Evolutionary conservation across 2,329 filamentous ascomycete species (phyloP).

Genomic region (Fusarium caatingaense): DNA sequence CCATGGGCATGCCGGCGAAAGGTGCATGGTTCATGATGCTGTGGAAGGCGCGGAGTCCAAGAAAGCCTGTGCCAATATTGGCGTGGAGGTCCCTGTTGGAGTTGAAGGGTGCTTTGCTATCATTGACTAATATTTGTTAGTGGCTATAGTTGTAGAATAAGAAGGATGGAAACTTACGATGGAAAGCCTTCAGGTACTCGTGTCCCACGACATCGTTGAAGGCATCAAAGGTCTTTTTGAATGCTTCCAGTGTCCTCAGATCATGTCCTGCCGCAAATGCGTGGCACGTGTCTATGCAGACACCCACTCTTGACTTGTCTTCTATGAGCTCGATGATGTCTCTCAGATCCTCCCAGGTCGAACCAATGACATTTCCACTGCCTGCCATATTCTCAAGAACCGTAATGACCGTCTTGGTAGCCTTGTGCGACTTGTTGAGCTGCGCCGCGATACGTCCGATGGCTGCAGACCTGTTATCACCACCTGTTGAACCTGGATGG

Average conservation of each 20-base stretch:
- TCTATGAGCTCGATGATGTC: slow-evolving; percentile 85
- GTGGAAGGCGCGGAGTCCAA: slow-evolving; percentile 91
- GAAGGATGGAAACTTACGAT: slow-evolving; percentile 57
- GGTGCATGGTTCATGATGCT: slow-evolving; percentile 85
- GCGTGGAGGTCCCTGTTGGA: slow-evolving; percentile 91
- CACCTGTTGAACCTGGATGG: slow-evolving; percentile 87
- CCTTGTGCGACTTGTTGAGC: slow-evolving; percentile 83
- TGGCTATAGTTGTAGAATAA: not conserved
- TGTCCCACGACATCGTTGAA: slow-evolving; percentile 84
- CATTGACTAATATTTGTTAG: slow-evolving; percentile 72
- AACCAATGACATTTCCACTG: slow-evolving; percentile 86
- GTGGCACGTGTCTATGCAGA: slow-evolving; percentile 97
- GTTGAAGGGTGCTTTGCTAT: slow-evolving; percentile 88
- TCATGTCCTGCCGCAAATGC: slow-evolving; percentile 96
- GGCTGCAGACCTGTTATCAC: slow-evolving; percentile 73
- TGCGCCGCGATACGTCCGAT: slow-evolving; percentile 82
- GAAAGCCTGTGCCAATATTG: slow-evolving; percentile 94
- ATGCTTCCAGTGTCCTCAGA: slow-evolving; percentile 78
- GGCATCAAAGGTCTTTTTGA: slow-evolving; percentile 76
- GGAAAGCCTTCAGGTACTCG: slow-evolving; percentile 84
- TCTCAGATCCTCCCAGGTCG: slow-evolving; percentile 84
- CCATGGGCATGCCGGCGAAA: slow-evolving; percentile 85
- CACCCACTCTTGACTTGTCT: slow-evolving; percentile 85
- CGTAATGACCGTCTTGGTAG: slow-evolving; percentile 80
- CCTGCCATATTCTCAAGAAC: slow-evolving; percentile 97